These are phyloP conservation scores for Lolium perenne DNA, from an alignment of 176 grass and related monocot genomes.

Conservation along the genomic window DNA sequence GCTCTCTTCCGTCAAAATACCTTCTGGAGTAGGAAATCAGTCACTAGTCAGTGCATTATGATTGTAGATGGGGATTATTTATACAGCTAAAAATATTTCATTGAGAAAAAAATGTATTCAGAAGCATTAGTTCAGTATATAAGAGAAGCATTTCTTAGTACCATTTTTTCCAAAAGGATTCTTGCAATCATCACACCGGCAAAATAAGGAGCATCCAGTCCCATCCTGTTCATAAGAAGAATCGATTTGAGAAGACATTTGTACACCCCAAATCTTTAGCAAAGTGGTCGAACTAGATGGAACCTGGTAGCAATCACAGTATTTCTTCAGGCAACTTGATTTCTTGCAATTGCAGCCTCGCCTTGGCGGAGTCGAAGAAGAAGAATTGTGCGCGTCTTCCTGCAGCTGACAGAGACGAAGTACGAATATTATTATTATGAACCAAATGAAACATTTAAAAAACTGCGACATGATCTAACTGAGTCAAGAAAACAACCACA, in stretches of 20 bases:
- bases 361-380: slow-evolving; percentile 63
- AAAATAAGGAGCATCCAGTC: slow-evolving; percentile 64
- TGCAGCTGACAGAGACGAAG: slow-evolving; percentile 14
- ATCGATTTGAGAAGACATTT: not conserved
- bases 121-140: not conserved
- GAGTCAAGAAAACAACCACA: slow-evolving; percentile 51
- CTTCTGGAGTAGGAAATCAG: slow-evolving; percentile 45
- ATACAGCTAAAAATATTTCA: slow-evolving; percentile 14
- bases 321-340: slow-evolving; percentile 81
- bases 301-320: slow-evolving; percentile 81
- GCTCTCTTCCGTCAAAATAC: slow-evolving; percentile 49
- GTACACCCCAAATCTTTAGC: not conserved
- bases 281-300: slow-evolving; percentile 31
- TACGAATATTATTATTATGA: slow-evolving; percentile 26
- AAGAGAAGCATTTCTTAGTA: slow-evolving; percentile 11
- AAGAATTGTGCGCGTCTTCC: slow-evolving; percentile 64
- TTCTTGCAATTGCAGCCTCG: slow-evolving; percentile 78
- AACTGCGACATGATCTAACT: not conserved
- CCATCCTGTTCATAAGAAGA: slow-evolving; percentile 48
- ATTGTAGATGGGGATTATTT: not conserved
- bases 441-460: slow-evolving; percentile 15
- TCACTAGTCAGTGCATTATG: not conserved
- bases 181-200: slow-evolving; percentile 61
- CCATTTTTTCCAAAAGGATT: slow-evolving; percentile 78
- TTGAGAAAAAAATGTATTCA: not conserved